Percentiles rank a stretch among this genome's conserved stretches.
phyloP scores from a whole-genome alignment of 2,329 filamentous ascomycete genomes.

The Rutstroemia sp. region DNA sequence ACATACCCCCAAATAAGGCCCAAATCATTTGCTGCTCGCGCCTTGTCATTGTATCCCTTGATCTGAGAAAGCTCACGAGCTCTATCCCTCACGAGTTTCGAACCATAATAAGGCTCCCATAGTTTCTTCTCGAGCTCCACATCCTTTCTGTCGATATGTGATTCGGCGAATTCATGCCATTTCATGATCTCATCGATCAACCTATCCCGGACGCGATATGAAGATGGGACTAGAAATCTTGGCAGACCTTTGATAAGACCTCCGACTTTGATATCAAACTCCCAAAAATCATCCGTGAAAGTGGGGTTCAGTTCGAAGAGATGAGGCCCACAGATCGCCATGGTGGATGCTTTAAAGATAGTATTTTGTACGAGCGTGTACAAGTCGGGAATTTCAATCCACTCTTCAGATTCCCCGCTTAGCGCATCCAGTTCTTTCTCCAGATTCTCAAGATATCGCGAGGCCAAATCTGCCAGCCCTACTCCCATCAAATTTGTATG shows the following conservation, averaged over 20 bases:
- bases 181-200: conserved; percentile 17
- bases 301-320: conserved; percentile 23
- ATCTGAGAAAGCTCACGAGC: conserved; percentile 4
- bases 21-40: conserved; percentile 15
- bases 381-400: conserved; percentile 21
- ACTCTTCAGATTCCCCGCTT: conserved; percentile 10
- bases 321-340: conserved; percentile 24
- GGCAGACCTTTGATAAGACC: conserved; percentile 21
- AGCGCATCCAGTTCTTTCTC: conserved; percentile 9
- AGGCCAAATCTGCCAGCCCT: conserved; percentile 11
- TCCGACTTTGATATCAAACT: conserved; percentile 21
- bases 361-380: conserved; percentile 21
- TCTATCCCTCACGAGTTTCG: conserved; percentile 25
- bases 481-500: conserved; percentile 13
- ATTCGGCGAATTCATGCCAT: conserved; percentile 24
- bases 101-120: conserved; percentile 27
- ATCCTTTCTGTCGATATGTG: conserved; percentile 12
- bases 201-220: conserved; percentile 20
- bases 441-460: conserved; percentile 10
- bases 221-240: conserved; percentile 21
- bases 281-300: conserved; percentile 26
- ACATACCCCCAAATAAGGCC: conserved; percentile 22
- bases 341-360: conserved; percentile 23
- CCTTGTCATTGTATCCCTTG: conserved; percentile 9
- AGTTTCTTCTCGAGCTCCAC: conserved; percentile 12